phyloP scores from a whole-genome alignment of 805 yeast species.

The Saturnispora diversa region DNA sequence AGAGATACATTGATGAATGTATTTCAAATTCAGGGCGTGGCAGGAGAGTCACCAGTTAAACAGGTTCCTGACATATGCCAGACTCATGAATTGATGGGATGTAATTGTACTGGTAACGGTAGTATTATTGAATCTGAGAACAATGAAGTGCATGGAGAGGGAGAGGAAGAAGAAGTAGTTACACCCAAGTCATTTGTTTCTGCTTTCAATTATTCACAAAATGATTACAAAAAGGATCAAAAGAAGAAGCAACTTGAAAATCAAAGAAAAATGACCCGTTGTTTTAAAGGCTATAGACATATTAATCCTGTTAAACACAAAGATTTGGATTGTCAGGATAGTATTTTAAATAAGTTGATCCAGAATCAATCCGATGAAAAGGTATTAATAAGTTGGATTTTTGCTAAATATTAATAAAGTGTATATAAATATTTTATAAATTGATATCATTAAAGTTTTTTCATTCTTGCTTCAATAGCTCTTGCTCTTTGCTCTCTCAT shows the following conservation, averaged over 20 bases:
- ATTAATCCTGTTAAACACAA: conserved; percentile 37
- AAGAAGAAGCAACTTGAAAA: conserved; percentile 14
- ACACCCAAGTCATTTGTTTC: conserved; percentile 41
- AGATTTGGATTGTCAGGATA: not conserved
- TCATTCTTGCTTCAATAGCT: conserved; percentile 87
- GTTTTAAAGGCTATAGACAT: conserved; percentile 58
- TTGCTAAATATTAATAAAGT: conserved; percentile 4
- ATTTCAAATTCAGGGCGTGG: conserved; percentile 41
- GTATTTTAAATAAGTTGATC: not conserved
- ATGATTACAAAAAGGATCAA: conserved; percentile 26
- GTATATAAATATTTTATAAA: not conserved
- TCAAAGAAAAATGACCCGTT: conserved; percentile 41
- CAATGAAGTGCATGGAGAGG: conserved; percentile 17
- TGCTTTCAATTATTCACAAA: conserved; percentile 34
- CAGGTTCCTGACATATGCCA: conserved; percentile 39
- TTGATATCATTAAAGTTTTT: conserved; percentile 8
- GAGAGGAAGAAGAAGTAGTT: conserved; percentile 5
- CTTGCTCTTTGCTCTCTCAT: conserved; percentile 95
- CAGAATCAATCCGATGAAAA: conserved; percentile 3
- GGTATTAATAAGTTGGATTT: conserved; percentile 7
- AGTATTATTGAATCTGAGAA: conserved; percentile 9
- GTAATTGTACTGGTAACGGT: conserved; percentile 56
- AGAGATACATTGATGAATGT: conserved; percentile 62
- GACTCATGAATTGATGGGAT: conserved; percentile 71
- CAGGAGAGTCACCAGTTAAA: conserved; percentile 19